phyloP scores from a whole-genome alignment of 75 land plant species.

The Selaginella tamariscina region DNA sequence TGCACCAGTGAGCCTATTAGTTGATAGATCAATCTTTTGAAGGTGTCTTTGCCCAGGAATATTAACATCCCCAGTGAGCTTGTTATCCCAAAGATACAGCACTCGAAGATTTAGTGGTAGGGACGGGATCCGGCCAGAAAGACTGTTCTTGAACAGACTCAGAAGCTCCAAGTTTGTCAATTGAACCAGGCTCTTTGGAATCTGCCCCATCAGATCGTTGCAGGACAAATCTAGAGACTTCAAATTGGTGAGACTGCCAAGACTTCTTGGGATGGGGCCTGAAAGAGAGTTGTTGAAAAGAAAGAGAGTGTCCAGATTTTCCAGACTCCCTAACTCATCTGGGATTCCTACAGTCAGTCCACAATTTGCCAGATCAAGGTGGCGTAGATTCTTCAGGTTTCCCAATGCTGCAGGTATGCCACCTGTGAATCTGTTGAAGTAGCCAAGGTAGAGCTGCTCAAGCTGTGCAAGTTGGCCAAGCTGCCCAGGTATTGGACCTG shows the following conservation, averaged over 20 bases:
- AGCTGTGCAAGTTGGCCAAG: not conserved
- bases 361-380: not conserved
- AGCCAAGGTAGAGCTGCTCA: not conserved
- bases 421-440: not conserved
- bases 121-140: not conserved
- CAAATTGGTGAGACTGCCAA: slow-evolving; percentile 41
- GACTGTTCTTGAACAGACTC: not conserved
- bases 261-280: slow-evolving; percentile 40
- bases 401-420: not conserved
- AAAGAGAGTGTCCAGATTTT: not conserved
- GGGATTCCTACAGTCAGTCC: not conserved
- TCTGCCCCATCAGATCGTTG: slow-evolving; percentile 39
- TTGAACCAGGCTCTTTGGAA: slow-evolving; percentile 41
- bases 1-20: no score
- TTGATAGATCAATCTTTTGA: no score
- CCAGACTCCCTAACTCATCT: not conserved
- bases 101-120: not conserved
- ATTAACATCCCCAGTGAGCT: no score
- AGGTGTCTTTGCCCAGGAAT: no score
- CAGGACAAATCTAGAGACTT: slow-evolving; percentile 40
- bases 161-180: slow-evolving; percentile 37
- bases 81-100: not conserved
- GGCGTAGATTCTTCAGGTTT: not conserved
- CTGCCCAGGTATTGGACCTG: slow-evolving; percentile 26
- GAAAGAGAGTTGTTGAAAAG: slow-evolving; percentile 30